phyloP scores from a whole-genome alignment of 345 rosid species.

The Salix udensis region DNA sequence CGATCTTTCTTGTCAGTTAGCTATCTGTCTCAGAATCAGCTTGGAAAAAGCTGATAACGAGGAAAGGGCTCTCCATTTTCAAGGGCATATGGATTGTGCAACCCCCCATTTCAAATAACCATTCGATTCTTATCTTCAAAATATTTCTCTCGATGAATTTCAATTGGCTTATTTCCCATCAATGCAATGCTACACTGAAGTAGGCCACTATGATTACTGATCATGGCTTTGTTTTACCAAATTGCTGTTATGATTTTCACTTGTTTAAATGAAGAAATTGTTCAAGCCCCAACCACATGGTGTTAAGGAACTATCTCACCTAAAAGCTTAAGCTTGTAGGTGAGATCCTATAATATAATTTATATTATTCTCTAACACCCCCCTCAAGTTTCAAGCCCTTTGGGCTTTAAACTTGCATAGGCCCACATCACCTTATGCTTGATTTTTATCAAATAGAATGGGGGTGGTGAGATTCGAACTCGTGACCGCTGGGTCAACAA shows the following conservation, averaged over 20 bases:
- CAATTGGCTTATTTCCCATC: constrained; percentile 20
- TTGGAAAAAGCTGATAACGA: constrained; percentile 10
- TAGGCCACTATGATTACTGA: constrained; percentile 13
- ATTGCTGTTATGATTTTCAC: not conserved
- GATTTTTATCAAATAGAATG: too few species aligned
- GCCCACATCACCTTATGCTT: too few species aligned
- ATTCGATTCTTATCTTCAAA: constrained; percentile 21
- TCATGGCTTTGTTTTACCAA: constrained; percentile 6
- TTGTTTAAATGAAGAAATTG: not conserved
- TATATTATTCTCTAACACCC: too few species aligned
- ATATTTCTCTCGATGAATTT: constrained; percentile 24
- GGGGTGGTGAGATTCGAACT: too few species aligned
- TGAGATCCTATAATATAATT: too few species aligned
- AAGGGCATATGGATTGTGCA: constrained; percentile 29
- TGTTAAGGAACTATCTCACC: too few species aligned
- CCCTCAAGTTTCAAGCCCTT: too few species aligned
- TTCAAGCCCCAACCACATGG: not conserved
- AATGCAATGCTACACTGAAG: constrained; percentile 10
- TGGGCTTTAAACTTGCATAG: too few species aligned
- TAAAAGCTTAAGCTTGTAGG: too few species aligned
- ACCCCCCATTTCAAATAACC: constrained; percentile 31
- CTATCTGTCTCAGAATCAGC: constrained; percentile 24
- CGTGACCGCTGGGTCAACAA: too few species aligned
- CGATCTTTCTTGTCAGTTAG: constrained; percentile 25
- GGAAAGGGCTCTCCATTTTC: constrained; percentile 17